Conservation (phyloP, 2,329 filamentous ascomycete species). For the Colletotrichum camelliae region DNA sequence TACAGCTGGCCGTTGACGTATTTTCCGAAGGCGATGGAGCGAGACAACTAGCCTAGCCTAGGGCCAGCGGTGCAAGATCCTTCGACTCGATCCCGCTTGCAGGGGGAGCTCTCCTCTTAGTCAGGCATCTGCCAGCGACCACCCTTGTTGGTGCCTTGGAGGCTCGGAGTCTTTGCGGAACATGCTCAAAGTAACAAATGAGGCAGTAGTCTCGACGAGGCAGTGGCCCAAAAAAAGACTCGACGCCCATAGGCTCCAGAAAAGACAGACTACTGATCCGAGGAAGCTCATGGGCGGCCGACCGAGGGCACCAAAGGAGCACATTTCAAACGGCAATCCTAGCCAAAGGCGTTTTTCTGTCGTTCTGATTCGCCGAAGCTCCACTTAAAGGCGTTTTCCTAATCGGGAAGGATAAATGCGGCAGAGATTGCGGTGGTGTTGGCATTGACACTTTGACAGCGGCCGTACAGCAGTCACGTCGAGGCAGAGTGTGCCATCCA, state of each 20-base stretch:
- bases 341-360: neutral
- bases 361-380: neutral
- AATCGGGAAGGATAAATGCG: neutral
- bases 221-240: neutral
- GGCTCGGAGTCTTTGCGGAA: neutral
- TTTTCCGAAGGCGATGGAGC: neutral
- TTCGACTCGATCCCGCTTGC: neutral
- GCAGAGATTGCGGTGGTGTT: neutral
- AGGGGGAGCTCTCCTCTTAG: neutral
- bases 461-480: neutral
- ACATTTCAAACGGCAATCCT: neutral
- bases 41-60: slow-evolving; percentile 4
- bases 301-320: neutral
- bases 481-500: neutral
- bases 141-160: neutral
- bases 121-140: neutral
- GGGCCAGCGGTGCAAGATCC: neutral
- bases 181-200: neutral
- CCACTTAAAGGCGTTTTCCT: neutral
- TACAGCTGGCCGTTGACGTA: neutral
- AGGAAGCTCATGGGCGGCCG: neutral
- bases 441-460: neutral
- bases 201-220: neutral
- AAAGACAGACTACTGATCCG: neutral
- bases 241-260: neutral